Conservation (phyloP, 441 rosid genomes). For the Breynia disticha region DNA sequence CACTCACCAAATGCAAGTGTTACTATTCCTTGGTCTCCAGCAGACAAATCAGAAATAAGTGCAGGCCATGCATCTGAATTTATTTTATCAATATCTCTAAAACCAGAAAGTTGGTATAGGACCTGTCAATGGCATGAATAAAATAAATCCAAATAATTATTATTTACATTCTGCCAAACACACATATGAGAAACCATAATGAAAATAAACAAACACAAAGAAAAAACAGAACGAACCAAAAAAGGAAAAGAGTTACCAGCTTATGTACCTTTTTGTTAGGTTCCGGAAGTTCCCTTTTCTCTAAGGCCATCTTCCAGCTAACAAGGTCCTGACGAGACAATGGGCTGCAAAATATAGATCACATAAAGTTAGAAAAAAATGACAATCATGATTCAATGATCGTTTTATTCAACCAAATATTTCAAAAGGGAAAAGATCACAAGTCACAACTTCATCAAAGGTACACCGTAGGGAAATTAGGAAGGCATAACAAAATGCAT, state of each 20-base stretch:
- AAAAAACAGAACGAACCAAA: background rate
- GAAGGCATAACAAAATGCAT: background rate
- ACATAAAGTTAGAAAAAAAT: conserved; percentile 13
- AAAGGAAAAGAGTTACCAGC: background rate
- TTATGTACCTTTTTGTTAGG: conserved; percentile 61
- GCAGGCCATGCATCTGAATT: conserved; percentile 93
- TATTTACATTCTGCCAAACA: too few relatives aligned
- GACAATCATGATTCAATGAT: conserved; percentile 5
- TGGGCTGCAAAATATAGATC: conserved; percentile 36
- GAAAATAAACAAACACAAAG: too few relatives aligned
- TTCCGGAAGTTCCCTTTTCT: conserved; percentile 73
- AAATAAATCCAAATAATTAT: conserved; percentile 5
- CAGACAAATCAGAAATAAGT: conserved; percentile 71
- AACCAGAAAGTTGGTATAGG: conserved; percentile 67
- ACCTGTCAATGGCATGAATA: conserved; percentile 31
- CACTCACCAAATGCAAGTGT: conserved; percentile 86
- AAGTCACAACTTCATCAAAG: background rate
- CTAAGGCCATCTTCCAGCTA: conserved; percentile 94
- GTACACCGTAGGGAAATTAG: background rate
- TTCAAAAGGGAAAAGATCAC: conserved; percentile 6
- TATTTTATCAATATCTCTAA: conserved; percentile 69
- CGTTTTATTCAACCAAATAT: background rate
- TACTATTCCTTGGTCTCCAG: conserved; percentile 78
- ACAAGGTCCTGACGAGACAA: conserved; percentile 92
- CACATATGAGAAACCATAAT: too few relatives aligned